phyloP scores from a whole-genome alignment of 352 stramenopile genomes.

The Albugo candida region DNA sequence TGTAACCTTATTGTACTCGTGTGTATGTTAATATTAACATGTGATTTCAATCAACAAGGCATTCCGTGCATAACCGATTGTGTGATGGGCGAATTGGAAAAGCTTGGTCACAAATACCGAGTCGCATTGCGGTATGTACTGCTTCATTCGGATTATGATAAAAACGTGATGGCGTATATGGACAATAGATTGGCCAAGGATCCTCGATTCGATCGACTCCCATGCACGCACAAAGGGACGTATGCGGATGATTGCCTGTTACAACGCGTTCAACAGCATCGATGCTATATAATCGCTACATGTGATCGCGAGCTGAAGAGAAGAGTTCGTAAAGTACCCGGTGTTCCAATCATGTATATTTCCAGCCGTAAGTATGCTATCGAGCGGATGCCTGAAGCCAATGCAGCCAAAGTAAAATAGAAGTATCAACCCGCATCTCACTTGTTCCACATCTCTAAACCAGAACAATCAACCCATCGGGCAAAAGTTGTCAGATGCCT shows the following conservation, averaged over 20 bases:
- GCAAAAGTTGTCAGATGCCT: not conserved
- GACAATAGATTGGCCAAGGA: conserved; percentile 87
- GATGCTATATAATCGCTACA: conserved; percentile 98
- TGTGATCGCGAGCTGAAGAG: conserved; percentile 99
- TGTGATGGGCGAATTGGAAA: conserved; percentile 99
- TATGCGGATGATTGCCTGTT: conserved; percentile 99
- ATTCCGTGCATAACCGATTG: conserved; percentile 97
- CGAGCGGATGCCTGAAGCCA: conserved; percentile 96
- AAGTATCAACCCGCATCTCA: not conserved
- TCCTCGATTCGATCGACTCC: conserved; percentile 94
- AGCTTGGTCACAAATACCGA: conserved; percentile 96
- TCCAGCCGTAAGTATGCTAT: conserved; percentile 98
- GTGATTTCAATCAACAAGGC: conserved; percentile 11
- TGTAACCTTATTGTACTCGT: conserved; percentile 50
- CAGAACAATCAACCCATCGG: conserved; percentile 1
- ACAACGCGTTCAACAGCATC: conserved; percentile 81
- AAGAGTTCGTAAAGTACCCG: conserved; percentile 97
- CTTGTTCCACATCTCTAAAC: not conserved
- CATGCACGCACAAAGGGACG: conserved; percentile 95
- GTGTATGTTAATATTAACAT: not conserved
- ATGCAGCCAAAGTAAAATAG: conserved; percentile 78
- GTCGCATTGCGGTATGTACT: conserved; percentile 42
- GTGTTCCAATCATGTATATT: conserved; percentile 99
- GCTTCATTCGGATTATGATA: not conserved
- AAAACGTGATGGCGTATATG: not conserved